Percentiles rank a stretch among this genome's conserved stretches.
These are phyloP conservation scores for Penicillium herquei DNA, from an alignment of 495 filamentous ascomycete genomes.

Conservation along the genomic window DNA sequence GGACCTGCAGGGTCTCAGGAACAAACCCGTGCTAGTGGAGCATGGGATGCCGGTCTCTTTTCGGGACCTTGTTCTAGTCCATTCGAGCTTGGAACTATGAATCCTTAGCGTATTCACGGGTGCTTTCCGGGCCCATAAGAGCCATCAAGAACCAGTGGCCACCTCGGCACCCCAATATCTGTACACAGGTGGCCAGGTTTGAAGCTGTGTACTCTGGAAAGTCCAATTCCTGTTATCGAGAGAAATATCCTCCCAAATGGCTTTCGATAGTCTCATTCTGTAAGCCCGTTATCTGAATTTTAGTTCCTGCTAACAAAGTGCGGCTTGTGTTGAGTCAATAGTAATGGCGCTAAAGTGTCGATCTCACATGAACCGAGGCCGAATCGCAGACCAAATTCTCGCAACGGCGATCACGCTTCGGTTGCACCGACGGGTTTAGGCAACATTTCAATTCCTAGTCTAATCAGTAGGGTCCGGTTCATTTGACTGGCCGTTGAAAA, in stretches of 20 bases:
- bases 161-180: not conserved
- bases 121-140: not conserved
- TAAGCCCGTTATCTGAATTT: not conserved
- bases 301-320: not conserved
- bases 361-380: constrained; percentile 20
- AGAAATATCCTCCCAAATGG: no score
- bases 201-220: no score
- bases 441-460: not conserved
- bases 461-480: not conserved
- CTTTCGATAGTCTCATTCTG: no score
- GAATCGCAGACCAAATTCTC: constrained; percentile 1
- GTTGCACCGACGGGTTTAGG: not conserved
- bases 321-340: constrained; percentile 1
- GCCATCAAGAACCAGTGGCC: not conserved
- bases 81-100: not conserved
- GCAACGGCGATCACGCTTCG: constrained; percentile 5
- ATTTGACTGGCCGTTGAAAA: no score
- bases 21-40: constrained; percentile 14
- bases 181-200: no score
- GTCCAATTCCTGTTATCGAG: no score
- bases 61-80: not conserved
- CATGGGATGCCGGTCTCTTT: constrained; percentile 6
- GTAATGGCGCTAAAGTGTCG: constrained; percentile 6
- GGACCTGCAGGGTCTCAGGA: constrained; percentile 4
- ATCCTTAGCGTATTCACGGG: not conserved